Conservation (phyloP, 2,329 filamentous ascomycete species). For the Penicillium capsulatum region DNA sequence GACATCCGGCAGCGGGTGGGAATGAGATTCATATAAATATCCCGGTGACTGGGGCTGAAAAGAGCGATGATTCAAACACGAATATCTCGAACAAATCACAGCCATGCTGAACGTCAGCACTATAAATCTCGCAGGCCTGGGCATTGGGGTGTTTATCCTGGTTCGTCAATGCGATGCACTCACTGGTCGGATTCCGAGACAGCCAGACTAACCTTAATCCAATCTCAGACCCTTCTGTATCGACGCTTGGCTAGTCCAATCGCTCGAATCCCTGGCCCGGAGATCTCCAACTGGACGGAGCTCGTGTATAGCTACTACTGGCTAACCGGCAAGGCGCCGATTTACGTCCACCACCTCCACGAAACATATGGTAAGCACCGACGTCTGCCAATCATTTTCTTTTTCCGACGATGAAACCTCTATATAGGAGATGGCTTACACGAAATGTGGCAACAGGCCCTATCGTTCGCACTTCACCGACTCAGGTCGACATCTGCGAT, state of each 20-base stretch:
- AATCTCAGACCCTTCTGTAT: constrained; percentile 9
- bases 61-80: too few species aligned
- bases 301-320: constrained; percentile 22
- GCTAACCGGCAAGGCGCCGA: constrained; percentile 16
- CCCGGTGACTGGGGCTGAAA: too few species aligned
- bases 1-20: too few species aligned
- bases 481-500: constrained; percentile 40
- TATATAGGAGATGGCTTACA: too few species aligned
- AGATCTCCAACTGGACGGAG: constrained; percentile 25
- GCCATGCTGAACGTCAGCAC: too few species aligned
- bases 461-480: constrained; percentile 30
- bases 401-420: background rate
- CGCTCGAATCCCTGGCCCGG: constrained; percentile 21
- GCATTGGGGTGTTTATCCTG: too few species aligned
- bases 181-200: too few species aligned
- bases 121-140: too few species aligned
- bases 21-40: too few species aligned
- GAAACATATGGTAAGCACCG: constrained; percentile 25
- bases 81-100: too few species aligned
- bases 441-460: constrained; percentile 21
- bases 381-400: background rate
- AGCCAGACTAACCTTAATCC: too few species aligned
- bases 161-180: too few species aligned
- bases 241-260: constrained; percentile 13
- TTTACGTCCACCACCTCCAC: constrained; percentile 28